A percentile compares a stretch with the other conserved stretches of the same genome.
Conservation (phyloP, 129 eudicot species). For the Flaveria bidentis region DNA sequence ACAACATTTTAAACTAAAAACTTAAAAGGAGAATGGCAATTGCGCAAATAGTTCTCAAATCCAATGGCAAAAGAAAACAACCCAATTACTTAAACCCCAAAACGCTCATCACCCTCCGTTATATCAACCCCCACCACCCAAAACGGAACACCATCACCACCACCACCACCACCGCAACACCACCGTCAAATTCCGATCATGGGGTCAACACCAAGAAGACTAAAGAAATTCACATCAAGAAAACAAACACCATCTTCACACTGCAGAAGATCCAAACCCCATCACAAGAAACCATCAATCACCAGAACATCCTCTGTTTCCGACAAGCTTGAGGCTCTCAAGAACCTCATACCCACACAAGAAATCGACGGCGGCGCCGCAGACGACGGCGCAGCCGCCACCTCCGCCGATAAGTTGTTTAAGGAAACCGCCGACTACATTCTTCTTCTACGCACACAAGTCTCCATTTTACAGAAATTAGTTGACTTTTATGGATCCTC, state of each 20-base stretch:
- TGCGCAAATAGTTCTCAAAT: slow-evolving; percentile 27
- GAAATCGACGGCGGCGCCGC: slow-evolving; percentile 17
- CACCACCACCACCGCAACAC: neutral
- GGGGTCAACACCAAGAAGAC: slow-evolving; percentile 59
- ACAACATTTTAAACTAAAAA: too few species aligned
- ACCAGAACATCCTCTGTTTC: slow-evolving; percentile 46
- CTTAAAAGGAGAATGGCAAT: slow-evolving; percentile 38
- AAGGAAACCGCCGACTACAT: slow-evolving; percentile 77
- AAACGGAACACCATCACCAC: slow-evolving; percentile 13
- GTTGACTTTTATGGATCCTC: slow-evolving; percentile 48
- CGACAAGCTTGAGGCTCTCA: slow-evolving; percentile 75
- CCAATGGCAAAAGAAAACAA: slow-evolving; percentile 27
- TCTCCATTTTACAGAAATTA: slow-evolving; percentile 56
- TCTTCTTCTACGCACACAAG: slow-evolving; percentile 60
- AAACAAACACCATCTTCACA: slow-evolving; percentile 34
- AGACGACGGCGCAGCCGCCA: slow-evolving; percentile 13
- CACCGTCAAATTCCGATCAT: slow-evolving; percentile 30
- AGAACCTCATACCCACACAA: slow-evolving; percentile 61
- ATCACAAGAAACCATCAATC: slow-evolving; percentile 4
- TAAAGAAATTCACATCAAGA: slow-evolving; percentile 31
- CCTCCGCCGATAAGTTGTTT: slow-evolving; percentile 59
- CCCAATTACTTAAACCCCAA: slow-evolving; percentile 58
- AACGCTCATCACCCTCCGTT: slow-evolving; percentile 25
- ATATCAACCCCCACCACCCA: slow-evolving; percentile 17
- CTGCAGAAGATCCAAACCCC: slow-evolving; percentile 28